Base-by-base conservation (phyloP, 2,329 filamentous ascomycete species). In the Thelonectria rubi region DNA sequence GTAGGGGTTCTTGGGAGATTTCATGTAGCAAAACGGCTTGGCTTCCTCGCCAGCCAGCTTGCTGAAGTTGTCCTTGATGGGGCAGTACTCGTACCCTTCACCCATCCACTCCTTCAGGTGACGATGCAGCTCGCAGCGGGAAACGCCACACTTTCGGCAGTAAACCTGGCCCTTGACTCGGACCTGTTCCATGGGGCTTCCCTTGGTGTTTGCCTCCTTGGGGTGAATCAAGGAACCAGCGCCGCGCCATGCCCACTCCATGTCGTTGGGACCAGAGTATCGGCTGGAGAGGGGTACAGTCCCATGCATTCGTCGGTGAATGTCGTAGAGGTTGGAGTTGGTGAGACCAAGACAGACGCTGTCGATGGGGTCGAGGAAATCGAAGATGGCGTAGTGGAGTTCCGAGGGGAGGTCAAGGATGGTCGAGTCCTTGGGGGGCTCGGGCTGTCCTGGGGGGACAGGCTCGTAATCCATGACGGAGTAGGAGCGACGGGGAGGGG, bases 331-430 rank as follows among this genome's bases (percentile, higher is more conserved):
- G 71, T 83, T 80, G 45, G 79, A 80, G 77, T 82, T 86, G 39
- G 86, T 82, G 54, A 89, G 80, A 14, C 85, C 87, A 40, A 89
- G 77, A 71, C 86, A 88, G 40, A 84, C 85, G 69, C 86, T 85
- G 75, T 89, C 87, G 64, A 89, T 88, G 50, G 85, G 84, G 75
- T 89, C 87, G 60, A 89, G 82, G 65, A 84, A 83, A 73, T 87
- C 85, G 69, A 88, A 86, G 64, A 89, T 80, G 63, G 81, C 77
- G 64, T 83, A 87, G 73, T 88, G 86, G 11, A 89, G 77, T 74
- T 89, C 87, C 0, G 81, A 74, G 14, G 87, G 86, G 2, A 89
- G 79, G 54, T 85, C 81, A 39, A 79, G 70, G 8, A 89, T 76
- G 15, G 78, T 79, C 49, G 85, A 76, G 55, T 76, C 76, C 50